A percentile compares a stretch with the other conserved stretches of the same genome.
These are phyloP conservation scores for Coemansia biformis DNA, from an alignment of 192 early-diverging fungal genomes.

Conservation along the genomic window DNA sequence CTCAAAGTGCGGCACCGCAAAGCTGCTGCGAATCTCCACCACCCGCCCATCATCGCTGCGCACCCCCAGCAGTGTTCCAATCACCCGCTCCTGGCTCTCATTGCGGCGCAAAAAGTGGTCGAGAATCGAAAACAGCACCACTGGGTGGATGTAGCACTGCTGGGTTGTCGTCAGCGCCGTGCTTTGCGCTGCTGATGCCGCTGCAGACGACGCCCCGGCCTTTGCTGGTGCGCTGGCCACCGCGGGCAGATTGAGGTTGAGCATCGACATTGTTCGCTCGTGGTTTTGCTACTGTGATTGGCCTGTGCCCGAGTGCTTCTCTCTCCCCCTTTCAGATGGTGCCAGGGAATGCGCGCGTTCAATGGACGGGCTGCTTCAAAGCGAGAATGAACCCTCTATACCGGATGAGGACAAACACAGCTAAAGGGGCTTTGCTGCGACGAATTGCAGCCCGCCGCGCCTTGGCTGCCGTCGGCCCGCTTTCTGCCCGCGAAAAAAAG, in stretches of 20 bases:
- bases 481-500: too few species aligned
- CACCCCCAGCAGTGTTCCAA: slow-evolving; percentile 87
- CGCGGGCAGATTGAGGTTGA: slow-evolving; percentile 49
- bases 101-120: slow-evolving; percentile 87
- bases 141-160: slow-evolving; percentile 58
- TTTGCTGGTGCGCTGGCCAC: slow-evolving; percentile 17
- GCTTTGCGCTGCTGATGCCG: slow-evolving; percentile 5
- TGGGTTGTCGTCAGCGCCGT: slow-evolving; percentile 33
- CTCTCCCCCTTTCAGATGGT: too few species aligned
- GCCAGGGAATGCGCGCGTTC: too few species aligned
- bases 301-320: too few species aligned
- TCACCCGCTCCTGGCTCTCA: slow-evolving; percentile 74
- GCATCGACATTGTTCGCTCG: slow-evolving; percentile 38
- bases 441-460: too few species aligned
- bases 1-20: slow-evolving; percentile 76
- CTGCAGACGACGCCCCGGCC: slow-evolving; percentile 18
- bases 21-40: slow-evolving; percentile 85
- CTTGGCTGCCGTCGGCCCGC: too few species aligned
- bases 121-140: slow-evolving; percentile 87
- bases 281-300: too few species aligned
- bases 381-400: too few species aligned
- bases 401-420: too few species aligned
- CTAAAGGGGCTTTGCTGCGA: too few species aligned
- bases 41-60: slow-evolving; percentile 82
- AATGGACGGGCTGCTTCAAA: too few species aligned